Conservation (phyloP, 805 yeast species). For the Metschnikowia anglica region DNA sequence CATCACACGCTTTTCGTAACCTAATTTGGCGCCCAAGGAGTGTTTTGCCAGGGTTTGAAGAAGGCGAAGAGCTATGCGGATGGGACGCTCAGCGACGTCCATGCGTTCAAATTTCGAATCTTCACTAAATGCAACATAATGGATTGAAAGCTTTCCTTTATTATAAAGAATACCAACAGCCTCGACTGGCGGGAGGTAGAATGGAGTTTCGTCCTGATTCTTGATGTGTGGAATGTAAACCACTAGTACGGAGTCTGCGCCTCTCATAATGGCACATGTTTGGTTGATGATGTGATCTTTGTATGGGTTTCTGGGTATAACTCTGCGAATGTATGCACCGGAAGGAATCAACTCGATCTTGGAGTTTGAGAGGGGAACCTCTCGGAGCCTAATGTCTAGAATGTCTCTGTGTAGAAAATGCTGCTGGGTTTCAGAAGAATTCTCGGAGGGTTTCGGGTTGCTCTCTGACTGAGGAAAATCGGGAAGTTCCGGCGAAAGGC, state of each 20-base stretch:
- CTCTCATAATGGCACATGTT: constrained; percentile 61
- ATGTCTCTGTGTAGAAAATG: constrained; percentile 34
- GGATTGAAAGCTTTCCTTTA: constrained; percentile 56
- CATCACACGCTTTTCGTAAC: constrained; percentile 82
- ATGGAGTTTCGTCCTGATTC: constrained; percentile 64
- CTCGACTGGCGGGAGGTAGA: constrained; percentile 81
- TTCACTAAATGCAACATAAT: constrained; percentile 62
- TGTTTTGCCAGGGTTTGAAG: constrained; percentile 80
- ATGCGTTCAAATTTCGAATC: constrained; percentile 18
- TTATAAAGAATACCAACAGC: constrained; percentile 70
- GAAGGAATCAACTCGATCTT: constrained; percentile 31
- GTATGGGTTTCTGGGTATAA: constrained; percentile 88
- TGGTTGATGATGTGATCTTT: constrained; percentile 83
- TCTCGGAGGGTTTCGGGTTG: background rate
- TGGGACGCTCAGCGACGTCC: constrained; percentile 56
- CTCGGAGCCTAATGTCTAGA: constrained; percentile 32
- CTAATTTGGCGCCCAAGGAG: constrained; percentile 77
- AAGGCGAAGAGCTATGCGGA: constrained; percentile 79
- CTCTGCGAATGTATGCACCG: constrained; percentile 68
- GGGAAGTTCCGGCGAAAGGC: constrained; percentile 34
- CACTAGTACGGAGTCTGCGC: constrained; percentile 49
- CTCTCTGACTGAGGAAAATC: constrained; percentile 19
- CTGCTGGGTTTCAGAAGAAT: constrained; percentile 7
- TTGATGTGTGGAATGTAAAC: constrained; percentile 78
- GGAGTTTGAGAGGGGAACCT: constrained; percentile 27